Evolutionary conservation across 306 rosid species (phyloP).

Genomic region (Gillenia trifoliata): DNA sequence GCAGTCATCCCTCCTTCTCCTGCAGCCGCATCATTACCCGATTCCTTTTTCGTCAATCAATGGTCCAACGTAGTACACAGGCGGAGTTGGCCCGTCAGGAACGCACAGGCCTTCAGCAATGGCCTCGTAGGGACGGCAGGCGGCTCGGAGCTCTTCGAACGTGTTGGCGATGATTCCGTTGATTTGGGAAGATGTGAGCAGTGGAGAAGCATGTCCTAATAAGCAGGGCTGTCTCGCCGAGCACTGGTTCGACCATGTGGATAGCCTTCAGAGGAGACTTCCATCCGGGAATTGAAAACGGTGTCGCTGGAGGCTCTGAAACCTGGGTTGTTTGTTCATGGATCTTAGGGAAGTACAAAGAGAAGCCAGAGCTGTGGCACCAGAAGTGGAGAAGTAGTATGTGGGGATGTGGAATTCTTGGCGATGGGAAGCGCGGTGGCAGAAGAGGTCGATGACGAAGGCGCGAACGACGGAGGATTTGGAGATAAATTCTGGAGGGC

Average conservation of each 20-base stretch:
- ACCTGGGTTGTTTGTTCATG: neutral
- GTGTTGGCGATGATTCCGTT: constrained; percentile 24
- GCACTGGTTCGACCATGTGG: neutral
- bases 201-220: neutral
- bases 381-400: constrained; percentile 25
- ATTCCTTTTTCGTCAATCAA: constrained; percentile 2
- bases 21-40: neutral
- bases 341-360: neutral
- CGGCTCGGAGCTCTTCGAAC: constrained; percentile 24
- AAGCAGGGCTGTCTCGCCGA: constrained; percentile 8
- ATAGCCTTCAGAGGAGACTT: neutral
- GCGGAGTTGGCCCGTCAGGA: constrained; percentile 19
- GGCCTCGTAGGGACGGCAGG: neutral
- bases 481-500: constrained; percentile 21
- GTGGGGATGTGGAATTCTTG: constrained; percentile 19
- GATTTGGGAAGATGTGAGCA: neutral
- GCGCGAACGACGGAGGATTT: neutral
- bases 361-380: constrained; percentile 5
- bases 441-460: constrained; percentile 23
- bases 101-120: constrained; percentile 13
- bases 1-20: neutral
- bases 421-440: constrained; percentile 6
- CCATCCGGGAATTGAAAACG: constrained; percentile 1
- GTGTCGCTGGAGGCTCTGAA: constrained; percentile 4
- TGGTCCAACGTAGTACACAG: constrained; percentile 23